Conservation (phyloP, 78 protist species). For the Speleostelium caveatum region DNA sequence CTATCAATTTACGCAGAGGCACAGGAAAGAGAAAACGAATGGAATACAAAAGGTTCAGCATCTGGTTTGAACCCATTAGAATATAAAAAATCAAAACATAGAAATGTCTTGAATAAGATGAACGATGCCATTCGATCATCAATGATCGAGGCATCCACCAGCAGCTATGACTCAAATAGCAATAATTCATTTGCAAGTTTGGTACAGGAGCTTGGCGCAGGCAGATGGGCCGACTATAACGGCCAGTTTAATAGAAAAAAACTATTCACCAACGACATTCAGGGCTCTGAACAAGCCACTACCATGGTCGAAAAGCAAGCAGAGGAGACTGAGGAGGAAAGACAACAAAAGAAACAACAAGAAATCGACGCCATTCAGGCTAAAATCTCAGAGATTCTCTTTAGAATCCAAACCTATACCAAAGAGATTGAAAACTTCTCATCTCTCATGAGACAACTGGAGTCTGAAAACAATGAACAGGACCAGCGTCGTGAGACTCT, state of each 20-base stretch:
- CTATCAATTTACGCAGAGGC: slow-evolving; percentile 45
- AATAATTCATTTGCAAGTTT: neutral
- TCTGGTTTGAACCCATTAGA: slow-evolving; percentile 76
- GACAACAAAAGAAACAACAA: slow-evolving; percentile 42
- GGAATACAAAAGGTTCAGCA: slow-evolving; percentile 62
- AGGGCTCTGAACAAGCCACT: neutral
- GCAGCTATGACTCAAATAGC: neutral
- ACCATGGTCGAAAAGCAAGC: neutral
- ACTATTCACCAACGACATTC: slow-evolving; percentile 59
- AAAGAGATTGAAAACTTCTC: slow-evolving; percentile 35
- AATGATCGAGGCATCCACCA: slow-evolving; percentile 5
- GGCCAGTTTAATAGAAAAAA: slow-evolving; percentile 67
- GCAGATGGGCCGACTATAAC: slow-evolving; percentile 9
- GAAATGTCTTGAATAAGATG: slow-evolving; percentile 12
- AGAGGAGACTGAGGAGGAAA: slow-evolving; percentile 69
- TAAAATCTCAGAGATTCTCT: neutral
- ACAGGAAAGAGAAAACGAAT: slow-evolving; percentile 72
- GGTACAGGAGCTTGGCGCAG: slow-evolving; percentile 15
- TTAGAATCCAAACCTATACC: neutral
- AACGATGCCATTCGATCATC: slow-evolving; percentile 31
- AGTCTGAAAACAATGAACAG: slow-evolving; percentile 42
- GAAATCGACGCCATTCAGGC: slow-evolving; percentile 68
- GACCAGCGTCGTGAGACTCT: slow-evolving; percentile 58
- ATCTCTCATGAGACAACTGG: slow-evolving; percentile 40
- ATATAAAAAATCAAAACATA: slow-evolving; percentile 32